Evolutionary conservation across 2,329 filamentous ascomycete species (phyloP), one percentile per base, ranked within the genome.

Genomic region (Paraconiothyrium brasiliense): DNA sequence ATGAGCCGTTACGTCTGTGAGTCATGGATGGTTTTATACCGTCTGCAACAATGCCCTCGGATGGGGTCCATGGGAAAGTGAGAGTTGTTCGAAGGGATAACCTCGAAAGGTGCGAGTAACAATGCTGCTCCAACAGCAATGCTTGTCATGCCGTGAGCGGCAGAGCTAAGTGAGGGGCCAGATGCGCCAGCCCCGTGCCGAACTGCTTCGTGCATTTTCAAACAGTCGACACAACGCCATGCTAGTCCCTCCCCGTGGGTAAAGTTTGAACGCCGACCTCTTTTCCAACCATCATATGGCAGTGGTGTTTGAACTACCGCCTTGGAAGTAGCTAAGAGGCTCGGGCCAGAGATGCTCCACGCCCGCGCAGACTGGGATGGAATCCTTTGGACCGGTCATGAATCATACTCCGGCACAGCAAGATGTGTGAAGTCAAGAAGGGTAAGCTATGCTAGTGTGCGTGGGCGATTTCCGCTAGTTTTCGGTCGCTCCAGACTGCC

Each of bases 261-360:
- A 46, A 46, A 44, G 27, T 46, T 54, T 55, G 39, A 55, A 46
- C 52, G 39, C 39, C 52, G 52, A 55, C 52, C n/a, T 20, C 4
- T 24, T 5, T 11, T 35, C 24, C 13, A 24, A 27, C 39, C 39
- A 13, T 7, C 13, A 9, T n/a, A 46, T 16, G 39, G 39, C 30
- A 20, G 27, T 44, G 27, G 24, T 20, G 34, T 20, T 34, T 54
- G 39, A 22, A 39, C 27, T 27, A 30, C 46, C 30, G 30, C 13
- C n/a, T 16, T 16, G 24, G 46, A 20, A 7, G 49, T 39, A 39
- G 49, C 34, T 32, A 32, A 14, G 27, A 24, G 37, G 27, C 24
- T 41, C 39, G 39, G 39, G 14, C 39, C 39, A n/a, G 7, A n/a
- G 39, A 37, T 54, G 39, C 22, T 32, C 24, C 9, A 46, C n/a